These are phyloP conservation scores for Sporothrix schenckii DNA, from an alignment of 2,329 filamentous ascomycete genomes.

Conservation along the genomic window DNA sequence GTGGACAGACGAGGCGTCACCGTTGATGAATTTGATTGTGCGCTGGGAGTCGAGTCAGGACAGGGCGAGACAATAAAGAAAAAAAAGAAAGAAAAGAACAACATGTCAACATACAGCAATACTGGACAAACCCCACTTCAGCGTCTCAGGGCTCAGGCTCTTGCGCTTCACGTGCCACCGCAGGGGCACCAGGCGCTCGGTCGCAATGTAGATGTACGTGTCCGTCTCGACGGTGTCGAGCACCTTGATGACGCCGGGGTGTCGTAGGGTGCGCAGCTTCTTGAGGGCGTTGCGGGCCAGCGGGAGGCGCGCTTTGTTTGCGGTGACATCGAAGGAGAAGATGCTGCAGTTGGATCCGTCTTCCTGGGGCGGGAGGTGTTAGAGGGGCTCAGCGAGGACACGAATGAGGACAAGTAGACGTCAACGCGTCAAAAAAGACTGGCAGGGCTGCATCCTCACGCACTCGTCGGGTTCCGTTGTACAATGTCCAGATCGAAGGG, in stretches of 20 bases:
- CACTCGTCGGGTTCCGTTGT: conserved; percentile 91
- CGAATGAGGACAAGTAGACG: not conserved
- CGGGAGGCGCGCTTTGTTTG: conserved; percentile 78
- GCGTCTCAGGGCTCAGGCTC: conserved; percentile 84
- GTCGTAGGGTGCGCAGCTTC: conserved; percentile 88
- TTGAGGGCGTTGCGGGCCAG: conserved; percentile 92
- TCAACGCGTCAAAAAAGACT: not conserved
- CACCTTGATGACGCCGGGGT: conserved; percentile 93
- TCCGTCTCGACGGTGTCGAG: conserved; percentile 97
- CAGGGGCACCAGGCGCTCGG: conserved; percentile 83
- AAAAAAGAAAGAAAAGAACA: not conserved
- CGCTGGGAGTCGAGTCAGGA: conserved; percentile 54
- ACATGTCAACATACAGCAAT: conserved; percentile 63
- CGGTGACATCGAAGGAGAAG: conserved; percentile 87
- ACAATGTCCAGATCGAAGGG: conserved; percentile 93
- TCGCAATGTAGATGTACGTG: conserved; percentile 92
- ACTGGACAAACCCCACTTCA: conserved; percentile 93
- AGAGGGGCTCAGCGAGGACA: not conserved
- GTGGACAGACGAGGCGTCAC: conserved; percentile 88
- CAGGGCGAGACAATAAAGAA: too few species aligned
- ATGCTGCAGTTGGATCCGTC: conserved; percentile 94
- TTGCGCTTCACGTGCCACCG: conserved; percentile 89
- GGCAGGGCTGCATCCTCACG: conserved; percentile 36
- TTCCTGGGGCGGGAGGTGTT: conserved; percentile 61
- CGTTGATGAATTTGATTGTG: conserved; percentile 94